Evolutionary conservation across 768 basidiomycete species (phyloP).

Genomic region (Tephrocybe sp.): DNA sequence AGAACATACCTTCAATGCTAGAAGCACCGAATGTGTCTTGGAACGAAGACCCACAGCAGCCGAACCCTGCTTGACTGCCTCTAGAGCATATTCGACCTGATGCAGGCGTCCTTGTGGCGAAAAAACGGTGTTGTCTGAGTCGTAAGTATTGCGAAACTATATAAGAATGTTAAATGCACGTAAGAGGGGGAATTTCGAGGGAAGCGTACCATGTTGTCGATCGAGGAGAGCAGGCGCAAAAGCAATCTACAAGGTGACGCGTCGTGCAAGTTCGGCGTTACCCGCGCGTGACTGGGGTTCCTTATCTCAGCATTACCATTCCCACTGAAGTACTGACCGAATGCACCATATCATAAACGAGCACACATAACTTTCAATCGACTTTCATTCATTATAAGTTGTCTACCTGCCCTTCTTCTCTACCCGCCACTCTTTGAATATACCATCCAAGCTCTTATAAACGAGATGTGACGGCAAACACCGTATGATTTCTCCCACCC

Average conservation of each 20-base stretch:
- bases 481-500: constrained; percentile 85
- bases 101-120: constrained; percentile 95
- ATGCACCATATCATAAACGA: too few species aligned
- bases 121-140: constrained; percentile 97
- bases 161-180: constrained; percentile 20
- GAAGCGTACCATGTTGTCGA: constrained; percentile 33
- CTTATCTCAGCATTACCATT: too few species aligned
- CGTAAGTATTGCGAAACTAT: constrained; percentile 94
- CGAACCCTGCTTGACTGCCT: constrained; percentile 99
- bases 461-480: constrained; percentile 84
- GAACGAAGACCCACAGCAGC: constrained; percentile 97
- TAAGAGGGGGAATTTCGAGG: constrained; percentile 8
- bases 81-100: constrained; percentile 97
- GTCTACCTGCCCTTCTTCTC: constrained; percentile 70
- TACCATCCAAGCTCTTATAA: constrained; percentile 89
- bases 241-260: constrained; percentile 23
- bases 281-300: constrained; percentile 11
- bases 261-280: constrained; percentile 20
- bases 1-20: constrained; percentile 82
- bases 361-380: too few species aligned
- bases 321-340: too few species aligned
- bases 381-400: too few species aligned
- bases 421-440: constrained; percentile 90
- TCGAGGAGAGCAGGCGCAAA: constrained; percentile 1
- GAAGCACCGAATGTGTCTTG: constrained; percentile 88